phyloP scores from a whole-genome alignment of 2,329 filamentous ascomycete species.

The Diplodia sapinea region DNA sequence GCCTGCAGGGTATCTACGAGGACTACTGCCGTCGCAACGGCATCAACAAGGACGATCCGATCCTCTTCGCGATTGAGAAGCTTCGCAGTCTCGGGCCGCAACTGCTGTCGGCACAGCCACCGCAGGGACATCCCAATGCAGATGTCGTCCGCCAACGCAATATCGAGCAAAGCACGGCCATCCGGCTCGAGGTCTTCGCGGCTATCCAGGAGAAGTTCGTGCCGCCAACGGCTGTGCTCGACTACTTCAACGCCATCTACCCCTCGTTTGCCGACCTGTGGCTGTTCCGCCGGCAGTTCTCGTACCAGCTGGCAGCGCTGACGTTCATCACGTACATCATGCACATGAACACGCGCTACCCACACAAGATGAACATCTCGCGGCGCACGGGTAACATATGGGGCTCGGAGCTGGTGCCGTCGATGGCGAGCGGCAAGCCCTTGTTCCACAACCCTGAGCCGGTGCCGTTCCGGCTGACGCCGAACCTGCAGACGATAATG shows the following conservation, averaged over 20 bases:
- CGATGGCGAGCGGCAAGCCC: constrained; percentile 81
- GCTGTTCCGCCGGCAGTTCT: constrained; percentile 96
- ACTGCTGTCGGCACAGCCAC: constrained; percentile 38
- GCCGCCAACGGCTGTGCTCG: constrained; percentile 77
- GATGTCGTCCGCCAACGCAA: constrained; percentile 59
- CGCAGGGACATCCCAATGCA: constrained; percentile 18
- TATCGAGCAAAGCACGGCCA: constrained; percentile 71
- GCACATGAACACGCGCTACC: constrained; percentile 95
- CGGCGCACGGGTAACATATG: constrained; percentile 90
- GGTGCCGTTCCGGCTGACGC: constrained; percentile 95
- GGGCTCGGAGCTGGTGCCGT: constrained; percentile 92
- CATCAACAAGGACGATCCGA: constrained; percentile 92
- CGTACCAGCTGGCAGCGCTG: constrained; percentile 90
- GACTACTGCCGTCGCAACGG: constrained; percentile 89
- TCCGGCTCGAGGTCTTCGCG: constrained; percentile 88
- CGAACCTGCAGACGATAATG: constrained; percentile 95
- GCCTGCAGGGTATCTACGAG: constrained; percentile 92
- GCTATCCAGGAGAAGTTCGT: constrained; percentile 96
- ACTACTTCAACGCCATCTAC: constrained; percentile 89
- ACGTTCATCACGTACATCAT: constrained; percentile 99
- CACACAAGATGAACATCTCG: constrained; percentile 92
- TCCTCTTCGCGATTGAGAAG: constrained; percentile 95
- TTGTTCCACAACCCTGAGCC: constrained; percentile 95
- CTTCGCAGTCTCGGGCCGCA: constrained; percentile 67
- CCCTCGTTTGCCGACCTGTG: constrained; percentile 93